Base-by-base conservation (phyloP, 208 protist genomes). In the Crithidia brevicula region DNA sequence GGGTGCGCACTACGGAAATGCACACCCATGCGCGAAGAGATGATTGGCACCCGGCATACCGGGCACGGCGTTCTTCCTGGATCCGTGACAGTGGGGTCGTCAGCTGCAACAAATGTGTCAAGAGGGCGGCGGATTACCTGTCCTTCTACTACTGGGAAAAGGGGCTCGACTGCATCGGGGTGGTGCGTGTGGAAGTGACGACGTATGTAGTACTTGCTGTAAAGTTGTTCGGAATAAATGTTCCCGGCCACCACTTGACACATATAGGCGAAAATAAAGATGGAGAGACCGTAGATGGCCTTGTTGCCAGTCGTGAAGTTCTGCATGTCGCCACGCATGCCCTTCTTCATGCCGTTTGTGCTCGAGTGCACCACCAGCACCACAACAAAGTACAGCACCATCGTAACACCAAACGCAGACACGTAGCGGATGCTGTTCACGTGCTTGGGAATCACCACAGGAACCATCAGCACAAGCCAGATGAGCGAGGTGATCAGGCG, bases 371-470 rank as follows among this genome's bases (percentile, higher is more conserved):
- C 65, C 7, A 94, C 74, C 6, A 92, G 52, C 16, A 65, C 67
- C 4, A 89, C 20, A 16, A 86, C 82, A 57, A 96, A 93, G 57
- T 83, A 91, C 3, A 94, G 11, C 38, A 94, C 82, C 67, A 92
- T 86, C 9, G n/a, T 38, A 8, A 92, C 75, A 25, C 83, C 86
- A 18, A 92, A 28, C 4, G 77, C 54, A 3, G 86, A 93, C 27
- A 92, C 72, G 72, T 92, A 96, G 38, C 91, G 86, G 15, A 96
- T 77, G 22, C 74, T 85, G 67, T 92, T 93, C 23, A 94, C 71
- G 23, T 68, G 56, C 70, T 89, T 90, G 22, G 82, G 82, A 4
- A 94, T 67, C 15, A 89, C 74, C 2, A 90, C 45, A 2, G 91
- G 91, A 28, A 93, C 45, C 80, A 96, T 90, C 0, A 89, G n/a